Conservation (phyloP, 768 basidiomycete species). For the Sporobolomyces phaffii region DNA sequence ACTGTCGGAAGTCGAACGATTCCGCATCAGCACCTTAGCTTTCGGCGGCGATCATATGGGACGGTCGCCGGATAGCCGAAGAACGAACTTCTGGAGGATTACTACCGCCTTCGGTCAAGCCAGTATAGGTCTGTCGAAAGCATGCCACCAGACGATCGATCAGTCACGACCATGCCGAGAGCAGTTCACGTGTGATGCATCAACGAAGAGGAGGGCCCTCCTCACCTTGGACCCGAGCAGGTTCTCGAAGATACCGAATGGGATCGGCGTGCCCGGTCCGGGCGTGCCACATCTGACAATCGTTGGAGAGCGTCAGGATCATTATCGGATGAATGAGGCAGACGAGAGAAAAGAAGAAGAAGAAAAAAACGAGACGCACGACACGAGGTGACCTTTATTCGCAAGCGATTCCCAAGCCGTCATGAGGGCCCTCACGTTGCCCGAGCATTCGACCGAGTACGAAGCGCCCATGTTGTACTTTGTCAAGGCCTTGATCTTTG, state of each 20-base stretch:
- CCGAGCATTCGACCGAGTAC: constrained; percentile 38
- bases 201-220: too few relatives aligned
- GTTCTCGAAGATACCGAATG: constrained; percentile 25
- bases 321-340: too few relatives aligned
- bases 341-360: too few relatives aligned
- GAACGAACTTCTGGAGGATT: constrained; percentile 30
- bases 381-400: constrained; percentile 16
- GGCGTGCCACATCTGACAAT: constrained; percentile 6
- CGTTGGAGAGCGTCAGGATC: too few relatives aligned
- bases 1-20: constrained; percentile 19
- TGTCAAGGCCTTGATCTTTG: constrained; percentile 25
- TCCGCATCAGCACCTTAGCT: too few relatives aligned
- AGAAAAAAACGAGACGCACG: neutral
- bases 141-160: too few relatives aligned
- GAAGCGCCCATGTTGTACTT: constrained; percentile 22
- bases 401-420: constrained; percentile 24
- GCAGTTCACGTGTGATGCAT: too few relatives aligned
- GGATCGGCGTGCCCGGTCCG: constrained; percentile 1
- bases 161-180: too few relatives aligned
- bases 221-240: constrained; percentile 6
- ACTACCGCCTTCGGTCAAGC: constrained; percentile 32
- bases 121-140: constrained; percentile 12
- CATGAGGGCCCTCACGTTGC: constrained; percentile 25
- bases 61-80: neutral
- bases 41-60: too few relatives aligned